These are phyloP conservation scores for Wolfiporia cocos DNA, from an alignment of 1,284 basidiomycete species.

Conservation along the genomic window DNA sequence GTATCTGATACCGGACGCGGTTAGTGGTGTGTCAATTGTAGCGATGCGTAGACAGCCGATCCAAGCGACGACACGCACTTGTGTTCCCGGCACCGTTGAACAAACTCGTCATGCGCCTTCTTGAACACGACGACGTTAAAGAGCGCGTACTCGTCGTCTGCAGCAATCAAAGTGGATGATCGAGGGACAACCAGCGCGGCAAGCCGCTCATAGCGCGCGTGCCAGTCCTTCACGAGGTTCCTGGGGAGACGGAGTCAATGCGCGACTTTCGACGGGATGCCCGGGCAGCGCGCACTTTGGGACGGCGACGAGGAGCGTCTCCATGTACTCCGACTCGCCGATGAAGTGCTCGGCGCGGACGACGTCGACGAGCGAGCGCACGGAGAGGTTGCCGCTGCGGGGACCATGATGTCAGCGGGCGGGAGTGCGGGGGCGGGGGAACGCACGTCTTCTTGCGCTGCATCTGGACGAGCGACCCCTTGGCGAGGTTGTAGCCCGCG, in stretches of 20 bases:
- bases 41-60: no score
- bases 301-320: slow-evolving; percentile 91
- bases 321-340: slow-evolving; percentile 87
- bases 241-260: slow-evolving; percentile 37
- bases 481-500: slow-evolving; percentile 90
- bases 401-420: background rate
- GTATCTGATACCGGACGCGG: slow-evolving; percentile 72
- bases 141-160: slow-evolving; percentile 88
- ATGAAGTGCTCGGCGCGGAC: slow-evolving; percentile 83
- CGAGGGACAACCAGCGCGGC: slow-evolving; percentile 94
- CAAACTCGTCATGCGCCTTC: slow-evolving; percentile 87
- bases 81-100: slow-evolving; percentile 92
- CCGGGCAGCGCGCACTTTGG: slow-evolving; percentile 62
- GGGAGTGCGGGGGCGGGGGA: background rate
- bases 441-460: slow-evolving; percentile 91
- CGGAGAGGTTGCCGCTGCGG: slow-evolving; percentile 88
- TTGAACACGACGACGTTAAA: slow-evolving; percentile 91
- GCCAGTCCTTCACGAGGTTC: slow-evolving; percentile 86
- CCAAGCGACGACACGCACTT: slow-evolving; percentile 78
- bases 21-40: no score
- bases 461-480: slow-evolving; percentile 89
- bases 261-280: background rate
- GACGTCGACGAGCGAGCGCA: slow-evolving; percentile 81
- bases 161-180: slow-evolving; percentile 73
- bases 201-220: slow-evolving; percentile 83